phyloP scores from a whole-genome alignment of 441 rosid species.

The Populus hybrid region DNA sequence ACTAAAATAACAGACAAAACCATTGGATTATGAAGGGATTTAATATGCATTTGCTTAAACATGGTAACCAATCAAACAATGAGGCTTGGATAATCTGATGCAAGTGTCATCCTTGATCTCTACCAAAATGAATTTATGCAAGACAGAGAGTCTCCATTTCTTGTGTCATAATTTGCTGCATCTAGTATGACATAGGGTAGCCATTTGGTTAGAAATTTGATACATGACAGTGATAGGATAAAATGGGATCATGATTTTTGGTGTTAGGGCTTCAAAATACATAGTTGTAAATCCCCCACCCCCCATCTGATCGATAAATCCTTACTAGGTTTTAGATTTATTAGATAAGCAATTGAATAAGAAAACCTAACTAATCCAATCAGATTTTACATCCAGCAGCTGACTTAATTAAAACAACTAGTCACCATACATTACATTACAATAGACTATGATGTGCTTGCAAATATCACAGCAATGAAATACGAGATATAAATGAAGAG shows the following conservation, averaged over 20 bases:
- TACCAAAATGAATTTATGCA: neutral
- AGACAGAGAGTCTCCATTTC: neutral
- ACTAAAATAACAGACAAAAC: neutral
- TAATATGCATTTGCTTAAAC: neutral
- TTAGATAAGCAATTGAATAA: neutral
- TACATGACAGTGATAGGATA: neutral
- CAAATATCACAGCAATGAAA: neutral
- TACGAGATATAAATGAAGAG: neutral
- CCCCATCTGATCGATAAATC: neutral
- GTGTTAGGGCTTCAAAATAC: neutral
- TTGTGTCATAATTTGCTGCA: neutral
- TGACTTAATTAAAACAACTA: neutral
- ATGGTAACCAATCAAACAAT: neutral
- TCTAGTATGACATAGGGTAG: neutral
- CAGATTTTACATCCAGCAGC: neutral
- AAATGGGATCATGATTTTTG: neutral
- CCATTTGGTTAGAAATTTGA: neutral
- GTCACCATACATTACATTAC: neutral
- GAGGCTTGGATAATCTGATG: neutral
- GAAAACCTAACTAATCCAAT: neutral
- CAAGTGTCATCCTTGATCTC: neutral
- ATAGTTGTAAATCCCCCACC: neutral
- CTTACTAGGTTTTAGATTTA: neutral
- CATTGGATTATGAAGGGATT: neutral
- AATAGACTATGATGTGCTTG: neutral